Percentiles rank a stretch among this genome's conserved stretches.
phyloP scores from a whole-genome alignment of 176 grass and related monocot species.

The Paspalum vaginatum region DNA sequence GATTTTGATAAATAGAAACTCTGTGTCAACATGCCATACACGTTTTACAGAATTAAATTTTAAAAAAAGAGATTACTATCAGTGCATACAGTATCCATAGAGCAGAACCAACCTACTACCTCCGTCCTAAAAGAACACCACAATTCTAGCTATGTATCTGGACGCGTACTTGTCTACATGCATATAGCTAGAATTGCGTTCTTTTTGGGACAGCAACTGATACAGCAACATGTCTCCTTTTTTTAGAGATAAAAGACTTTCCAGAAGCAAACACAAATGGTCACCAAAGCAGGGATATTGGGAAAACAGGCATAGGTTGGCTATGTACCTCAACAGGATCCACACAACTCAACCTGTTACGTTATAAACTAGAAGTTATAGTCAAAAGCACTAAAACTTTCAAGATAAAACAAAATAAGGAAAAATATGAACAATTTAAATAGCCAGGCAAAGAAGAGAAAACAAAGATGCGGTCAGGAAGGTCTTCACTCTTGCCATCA shows the following conservation, averaged over 20 bases:
- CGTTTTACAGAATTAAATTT: neutral
- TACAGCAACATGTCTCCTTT: neutral
- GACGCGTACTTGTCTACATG: no score
- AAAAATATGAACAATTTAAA: neutral
- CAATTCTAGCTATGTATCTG: no score
- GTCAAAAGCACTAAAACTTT: neutral
- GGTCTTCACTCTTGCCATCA: neutral
- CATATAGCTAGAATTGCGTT: no score
- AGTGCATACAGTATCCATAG: neutral
- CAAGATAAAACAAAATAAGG: neutral
- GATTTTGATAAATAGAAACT: neutral
- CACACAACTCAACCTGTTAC: constrained; percentile 6
- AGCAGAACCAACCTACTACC: neutral
- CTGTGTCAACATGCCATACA: neutral
- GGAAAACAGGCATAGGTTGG: neutral
- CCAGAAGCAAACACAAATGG: neutral
- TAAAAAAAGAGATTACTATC: neutral
- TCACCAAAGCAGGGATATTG: neutral
- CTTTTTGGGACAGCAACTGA: neutral
- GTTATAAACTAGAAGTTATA: neutral
- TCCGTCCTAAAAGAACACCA: no score
- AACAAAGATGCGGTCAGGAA: neutral
- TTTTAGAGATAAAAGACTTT: neutral
- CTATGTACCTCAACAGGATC: constrained; percentile 3
- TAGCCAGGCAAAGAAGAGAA: neutral